These are phyloP conservation scores for Viscum album DNA, from an alignment of 177 flowering plant species.

Conservation along the genomic window DNA sequence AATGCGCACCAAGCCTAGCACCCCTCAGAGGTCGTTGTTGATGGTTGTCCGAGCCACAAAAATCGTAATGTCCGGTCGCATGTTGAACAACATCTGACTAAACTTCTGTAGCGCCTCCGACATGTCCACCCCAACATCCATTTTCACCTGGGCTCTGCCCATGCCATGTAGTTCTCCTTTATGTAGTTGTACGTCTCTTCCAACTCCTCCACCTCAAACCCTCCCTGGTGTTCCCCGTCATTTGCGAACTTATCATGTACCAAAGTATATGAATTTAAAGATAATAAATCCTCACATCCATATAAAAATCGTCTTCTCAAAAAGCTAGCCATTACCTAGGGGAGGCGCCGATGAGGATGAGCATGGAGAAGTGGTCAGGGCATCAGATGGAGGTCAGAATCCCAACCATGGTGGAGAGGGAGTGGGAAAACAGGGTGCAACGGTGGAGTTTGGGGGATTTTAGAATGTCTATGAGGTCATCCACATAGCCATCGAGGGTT, in stretches of 20 bases:
- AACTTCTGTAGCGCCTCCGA: slow-evolving; percentile 83
- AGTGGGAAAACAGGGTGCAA: slow-evolving; percentile 72
- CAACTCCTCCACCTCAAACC: slow-evolving; percentile 69
- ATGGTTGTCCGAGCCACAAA: slow-evolving; percentile 58
- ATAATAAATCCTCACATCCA: no score
- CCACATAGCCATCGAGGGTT: slow-evolving; percentile 61
- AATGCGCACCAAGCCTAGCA: slow-evolving; percentile 56
- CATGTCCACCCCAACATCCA: slow-evolving; percentile 90
- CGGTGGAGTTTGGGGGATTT: slow-evolving; percentile 45
- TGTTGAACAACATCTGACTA: slow-evolving; percentile 86
- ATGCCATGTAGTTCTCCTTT: slow-evolving; percentile 79
- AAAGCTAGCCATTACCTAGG: slow-evolving; percentile 80
- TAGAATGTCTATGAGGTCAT: slow-evolving; percentile 60
- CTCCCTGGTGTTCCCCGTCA: slow-evolving; percentile 76
- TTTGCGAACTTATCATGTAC: slow-evolving; percentile 76
- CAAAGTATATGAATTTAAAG: no score
- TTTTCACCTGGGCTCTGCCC: slow-evolving; percentile 84
- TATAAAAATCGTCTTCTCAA: no score
- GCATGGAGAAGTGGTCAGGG: slow-evolving; percentile 70
- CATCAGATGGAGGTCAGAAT: slow-evolving; percentile 58
- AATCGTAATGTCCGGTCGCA: slow-evolving; percentile 85
- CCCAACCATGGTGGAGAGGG: slow-evolving; percentile 59
- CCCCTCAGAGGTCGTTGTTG: slow-evolving; percentile 55
- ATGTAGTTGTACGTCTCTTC: slow-evolving; percentile 68
- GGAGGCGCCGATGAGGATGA: slow-evolving; percentile 54